Evolutionary conservation across 106 monocot species (phyloP).

Genomic region (Apostasia shenzhenica): DNA sequence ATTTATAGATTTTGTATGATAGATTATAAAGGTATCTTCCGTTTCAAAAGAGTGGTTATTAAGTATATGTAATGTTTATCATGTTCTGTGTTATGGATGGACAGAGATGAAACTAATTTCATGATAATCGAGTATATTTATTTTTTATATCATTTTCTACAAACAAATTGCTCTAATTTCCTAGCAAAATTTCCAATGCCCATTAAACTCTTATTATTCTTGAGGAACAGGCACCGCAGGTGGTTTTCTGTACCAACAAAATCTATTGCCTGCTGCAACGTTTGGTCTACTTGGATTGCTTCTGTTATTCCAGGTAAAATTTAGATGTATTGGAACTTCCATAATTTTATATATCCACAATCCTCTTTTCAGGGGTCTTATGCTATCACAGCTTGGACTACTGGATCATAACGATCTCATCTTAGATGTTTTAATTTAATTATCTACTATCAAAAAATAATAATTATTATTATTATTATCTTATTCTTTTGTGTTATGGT

Average conservation of each 20-base stretch:
- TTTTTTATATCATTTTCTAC: not conserved
- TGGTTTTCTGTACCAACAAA: conserved; percentile 62
- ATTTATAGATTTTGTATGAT: not conserved
- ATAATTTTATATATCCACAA: no score
- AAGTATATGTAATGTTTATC: no score
- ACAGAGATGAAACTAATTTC: not conserved
- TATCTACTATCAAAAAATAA: not conserved
- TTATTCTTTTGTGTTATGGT: no score
- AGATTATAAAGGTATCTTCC: not conserved
- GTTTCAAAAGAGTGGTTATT: not conserved
- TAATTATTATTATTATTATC: not conserved
- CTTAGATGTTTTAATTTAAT: not conserved
- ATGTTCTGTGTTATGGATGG: no score
- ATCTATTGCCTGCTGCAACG: conserved; percentile 72
- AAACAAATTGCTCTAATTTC: not conserved
- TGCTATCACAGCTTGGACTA: no score
- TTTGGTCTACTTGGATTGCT: conserved; percentile 81
- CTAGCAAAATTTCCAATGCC: not conserved
- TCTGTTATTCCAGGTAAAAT: conserved; percentile 70
- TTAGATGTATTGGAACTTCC: no score
- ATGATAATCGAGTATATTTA: not conserved
- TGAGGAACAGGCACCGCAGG: conserved; percentile 53
- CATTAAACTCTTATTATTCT: not conserved
- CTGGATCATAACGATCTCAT: no score
- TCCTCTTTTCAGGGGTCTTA: no score